Base-by-base conservation (phyloP, 106 monocot genomes). In the Allium fistulosum region DNA sequence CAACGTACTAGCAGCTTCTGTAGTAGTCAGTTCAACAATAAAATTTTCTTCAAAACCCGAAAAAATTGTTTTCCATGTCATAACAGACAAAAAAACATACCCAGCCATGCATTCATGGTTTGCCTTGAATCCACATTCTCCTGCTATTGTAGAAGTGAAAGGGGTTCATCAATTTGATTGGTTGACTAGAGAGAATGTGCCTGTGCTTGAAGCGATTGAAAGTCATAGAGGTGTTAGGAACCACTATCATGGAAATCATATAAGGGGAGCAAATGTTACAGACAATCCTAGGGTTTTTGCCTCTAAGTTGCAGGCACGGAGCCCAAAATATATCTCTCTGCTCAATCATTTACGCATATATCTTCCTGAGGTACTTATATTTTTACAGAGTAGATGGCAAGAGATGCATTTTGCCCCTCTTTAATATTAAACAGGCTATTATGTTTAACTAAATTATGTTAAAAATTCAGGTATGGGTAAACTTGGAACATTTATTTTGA, bases 71-170 rank as follows among this genome's bases (percentile, higher is more conserved):
- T 90, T 94, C 72, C 94, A 90, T 75, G 84, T 94, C 47, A 87
- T 90, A 53, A 90, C 90, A 26, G 94, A 94, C 65, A 90, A 90
- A 76, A 94, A 88, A 71, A 94, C 94, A 27, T 90, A 90, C 81
- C 87, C 90, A 12, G 90, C 77, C 15, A 90, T 94, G 94, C 94
- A 90, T 74, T 94, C 90, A 63, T 94, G 90, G 90, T 94, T 94
- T 84, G 94, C 90, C 58, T 76, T 94, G 56, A 87, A 94, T 71
- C 73, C 85, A 72, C 46, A 77, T 61, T 69, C 73, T 46, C 82
- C 90, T 14, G 84, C 90, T 18, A 85, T 90, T 71, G 72, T 94
- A 69, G 94, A 94, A 71, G 94, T 90, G 65, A 94, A 90, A 83
- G 72, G 90, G 15, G 85, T 90, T 70, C 87, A 88, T 69, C 90